A percentile compares a stretch with the other conserved stretches of the same genome.
phyloP scores from a whole-genome alignment of 345 rosid genomes.

The Ceriops zippeliana region DNA sequence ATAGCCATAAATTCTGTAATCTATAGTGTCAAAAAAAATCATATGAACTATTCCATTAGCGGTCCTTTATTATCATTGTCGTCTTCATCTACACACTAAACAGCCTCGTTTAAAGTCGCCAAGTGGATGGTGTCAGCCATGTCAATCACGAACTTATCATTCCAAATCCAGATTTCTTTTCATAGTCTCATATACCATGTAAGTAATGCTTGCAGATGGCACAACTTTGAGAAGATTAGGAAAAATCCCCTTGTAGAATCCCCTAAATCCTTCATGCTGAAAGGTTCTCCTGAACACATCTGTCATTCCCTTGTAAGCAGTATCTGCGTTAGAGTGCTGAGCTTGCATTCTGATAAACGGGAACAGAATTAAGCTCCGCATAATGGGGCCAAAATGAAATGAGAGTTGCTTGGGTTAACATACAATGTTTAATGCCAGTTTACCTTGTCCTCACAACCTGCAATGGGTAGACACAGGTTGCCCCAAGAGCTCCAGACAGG shows the following conservation, averaged over 20 bases:
- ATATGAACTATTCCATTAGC: background rate
- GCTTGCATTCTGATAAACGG: slow-evolving; percentile 78
- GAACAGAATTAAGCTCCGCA: background rate
- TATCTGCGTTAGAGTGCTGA: slow-evolving; percentile 40
- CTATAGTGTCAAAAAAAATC: background rate
- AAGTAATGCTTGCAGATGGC: slow-evolving; percentile 55
- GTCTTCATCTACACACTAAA: background rate
- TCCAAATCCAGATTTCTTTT: slow-evolving; percentile 50
- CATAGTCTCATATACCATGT: slow-evolving; percentile 73
- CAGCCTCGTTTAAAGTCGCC: background rate
- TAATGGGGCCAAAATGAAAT: background rate
- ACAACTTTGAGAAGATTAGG: slow-evolving; percentile 78
- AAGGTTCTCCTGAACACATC: slow-evolving; percentile 74
- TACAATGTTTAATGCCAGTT: background rate
- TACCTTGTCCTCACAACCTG: slow-evolving; percentile 96
- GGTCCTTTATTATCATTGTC: background rate
- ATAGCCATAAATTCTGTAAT: background rate
- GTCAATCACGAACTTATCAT: background rate
- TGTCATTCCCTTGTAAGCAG: slow-evolving; percentile 62
- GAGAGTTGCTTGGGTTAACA: background rate
- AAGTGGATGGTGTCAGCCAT: background rate
- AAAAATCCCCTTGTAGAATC: slow-evolving; percentile 80
- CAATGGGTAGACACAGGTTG: slow-evolving; percentile 92
- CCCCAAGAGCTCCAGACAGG: slow-evolving; percentile 83
- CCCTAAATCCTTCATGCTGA: slow-evolving; percentile 62